Evolutionary conservation across 2,329 filamentous ascomycete species (phyloP).

Genomic region (Geoglossum cookeanum): DNA sequence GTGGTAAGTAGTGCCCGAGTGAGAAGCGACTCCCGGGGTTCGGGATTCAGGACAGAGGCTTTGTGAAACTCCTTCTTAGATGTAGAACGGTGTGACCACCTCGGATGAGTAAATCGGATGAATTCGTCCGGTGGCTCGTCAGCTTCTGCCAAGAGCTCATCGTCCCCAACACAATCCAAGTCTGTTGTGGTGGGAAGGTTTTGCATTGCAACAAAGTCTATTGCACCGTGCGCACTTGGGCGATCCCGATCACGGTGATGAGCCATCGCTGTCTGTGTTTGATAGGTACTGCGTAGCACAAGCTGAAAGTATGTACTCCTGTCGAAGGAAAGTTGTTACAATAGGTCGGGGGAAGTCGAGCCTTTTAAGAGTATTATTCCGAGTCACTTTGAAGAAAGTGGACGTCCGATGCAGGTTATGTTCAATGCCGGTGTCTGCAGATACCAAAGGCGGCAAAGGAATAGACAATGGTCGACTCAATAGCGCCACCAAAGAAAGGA

Average conservation of each 20-base stretch:
- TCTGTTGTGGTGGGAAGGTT: constrained; percentile 22
- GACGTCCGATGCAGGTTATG: too few species aligned
- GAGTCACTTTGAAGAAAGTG: background rate
- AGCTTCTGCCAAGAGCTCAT: constrained; percentile 53
- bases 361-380: background rate
- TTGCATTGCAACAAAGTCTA: constrained; percentile 19
- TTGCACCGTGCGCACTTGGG: background rate
- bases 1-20: constrained; percentile 62
- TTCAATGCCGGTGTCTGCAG: background rate
- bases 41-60: constrained; percentile 18
- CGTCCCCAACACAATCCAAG: constrained; percentile 25
- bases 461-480: background rate
- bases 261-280: background rate
- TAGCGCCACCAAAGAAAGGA: background rate
- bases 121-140: constrained; percentile 70
- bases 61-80: constrained; percentile 12
- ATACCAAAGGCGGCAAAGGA: background rate
- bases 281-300: background rate
- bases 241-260: background rate
- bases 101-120: constrained; percentile 17
- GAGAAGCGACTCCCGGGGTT: constrained; percentile 60
- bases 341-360: background rate
- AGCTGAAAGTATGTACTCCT: background rate
- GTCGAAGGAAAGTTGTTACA: background rate
- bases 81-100: constrained; percentile 19